Conservation (phyloP, 192 early-diverging fungal species). For the Dissophora ornata region DNA sequence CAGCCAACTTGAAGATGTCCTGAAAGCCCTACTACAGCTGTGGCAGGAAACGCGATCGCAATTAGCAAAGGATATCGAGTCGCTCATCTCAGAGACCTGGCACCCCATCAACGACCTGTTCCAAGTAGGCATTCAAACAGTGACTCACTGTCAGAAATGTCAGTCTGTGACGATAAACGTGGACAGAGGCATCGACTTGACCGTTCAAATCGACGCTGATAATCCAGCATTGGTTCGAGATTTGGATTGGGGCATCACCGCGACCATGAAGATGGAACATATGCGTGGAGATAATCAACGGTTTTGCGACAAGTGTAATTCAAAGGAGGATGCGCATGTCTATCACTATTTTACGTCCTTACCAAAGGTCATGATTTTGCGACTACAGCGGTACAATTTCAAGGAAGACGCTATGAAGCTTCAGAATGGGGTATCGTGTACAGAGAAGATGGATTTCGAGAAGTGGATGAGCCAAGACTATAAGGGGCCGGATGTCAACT, state of each 20-base stretch:
- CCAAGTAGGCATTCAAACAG: slow-evolving; percentile 28
- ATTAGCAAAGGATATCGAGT: neutral
- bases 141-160: slow-evolving; percentile 33
- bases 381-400: slow-evolving; percentile 43
- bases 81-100: slow-evolving; percentile 8
- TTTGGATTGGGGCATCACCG: slow-evolving; percentile 44
- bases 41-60: neutral
- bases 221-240: slow-evolving; percentile 37
- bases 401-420: slow-evolving; percentile 40
- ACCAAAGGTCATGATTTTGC: slow-evolving; percentile 45
- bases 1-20: slow-evolving; percentile 35
- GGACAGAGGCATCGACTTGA: slow-evolving; percentile 35
- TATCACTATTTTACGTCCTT: slow-evolving; percentile 35
- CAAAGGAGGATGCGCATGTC: slow-evolving; percentile 39
- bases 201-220: slow-evolving; percentile 40
- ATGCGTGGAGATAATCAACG: slow-evolving; percentile 48
- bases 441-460: slow-evolving; percentile 24
- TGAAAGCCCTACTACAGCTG: slow-evolving; percentile 7
- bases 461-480: slow-evolving; percentile 38
- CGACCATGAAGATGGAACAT: slow-evolving; percentile 46
- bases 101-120: slow-evolving; percentile 38
- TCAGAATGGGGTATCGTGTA: slow-evolving; percentile 43
- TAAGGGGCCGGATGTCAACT: slow-evolving; percentile 3
- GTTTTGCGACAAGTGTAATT: slow-evolving; percentile 40
- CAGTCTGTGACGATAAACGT: slow-evolving; percentile 8